Percentiles rank a stretch among this genome's conserved stretches.
Evolutionary conservation across 2,329 filamentous ascomycete species (phyloP).

Genomic region (Diaporthe vaccinii): DNA sequence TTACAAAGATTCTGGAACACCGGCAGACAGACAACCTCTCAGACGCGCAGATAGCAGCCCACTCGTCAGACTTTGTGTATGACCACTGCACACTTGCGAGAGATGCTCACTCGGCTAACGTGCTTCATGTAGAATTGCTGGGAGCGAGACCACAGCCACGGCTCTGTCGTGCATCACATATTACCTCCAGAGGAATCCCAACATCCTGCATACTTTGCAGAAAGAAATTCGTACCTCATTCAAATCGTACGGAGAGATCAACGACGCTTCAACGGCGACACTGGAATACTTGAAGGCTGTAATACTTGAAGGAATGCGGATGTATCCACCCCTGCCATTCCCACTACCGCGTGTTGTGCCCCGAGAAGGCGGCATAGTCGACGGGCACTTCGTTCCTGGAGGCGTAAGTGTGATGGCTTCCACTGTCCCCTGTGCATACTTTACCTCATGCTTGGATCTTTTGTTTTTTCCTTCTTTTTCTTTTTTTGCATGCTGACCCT

Average conservation of each 20-base stretch:
- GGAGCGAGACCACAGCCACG: slow-evolving; percentile 32
- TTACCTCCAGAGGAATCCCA: slow-evolving; percentile 12
- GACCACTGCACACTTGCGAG: not conserved
- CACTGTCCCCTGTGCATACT: not conserved
- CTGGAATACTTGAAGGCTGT: slow-evolving; percentile 41
- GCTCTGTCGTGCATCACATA: slow-evolving; percentile 28
- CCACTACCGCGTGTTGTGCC: slow-evolving; percentile 28
- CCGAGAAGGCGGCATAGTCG: slow-evolving; percentile 15
- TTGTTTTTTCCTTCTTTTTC: too few relatives aligned
- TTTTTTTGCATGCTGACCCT: not conserved
- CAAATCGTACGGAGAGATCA: slow-evolving; percentile 15
- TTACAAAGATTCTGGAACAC: slow-evolving; percentile 43
- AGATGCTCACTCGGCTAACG: not conserved
- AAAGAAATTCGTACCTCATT: slow-evolving; percentile 26
- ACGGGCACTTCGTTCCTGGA: slow-evolving; percentile 21
- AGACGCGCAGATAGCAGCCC: slow-evolving; percentile 46
- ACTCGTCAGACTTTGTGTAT: slow-evolving; percentile 45
- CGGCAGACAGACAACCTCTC: slow-evolving; percentile 42
- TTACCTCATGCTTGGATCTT: not conserved
- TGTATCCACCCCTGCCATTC: slow-evolving; percentile 42
- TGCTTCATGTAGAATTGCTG: not conserved
- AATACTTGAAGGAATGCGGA: slow-evolving; percentile 44
- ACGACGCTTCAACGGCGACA: not conserved
- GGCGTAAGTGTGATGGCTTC: not conserved
- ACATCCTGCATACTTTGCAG: not conserved